Evolutionary conservation across 164 flowering plant genomes (phyloP), one percentile per base, ranked within the genome.

Genomic region (Pachysandra terminalis): DNA sequence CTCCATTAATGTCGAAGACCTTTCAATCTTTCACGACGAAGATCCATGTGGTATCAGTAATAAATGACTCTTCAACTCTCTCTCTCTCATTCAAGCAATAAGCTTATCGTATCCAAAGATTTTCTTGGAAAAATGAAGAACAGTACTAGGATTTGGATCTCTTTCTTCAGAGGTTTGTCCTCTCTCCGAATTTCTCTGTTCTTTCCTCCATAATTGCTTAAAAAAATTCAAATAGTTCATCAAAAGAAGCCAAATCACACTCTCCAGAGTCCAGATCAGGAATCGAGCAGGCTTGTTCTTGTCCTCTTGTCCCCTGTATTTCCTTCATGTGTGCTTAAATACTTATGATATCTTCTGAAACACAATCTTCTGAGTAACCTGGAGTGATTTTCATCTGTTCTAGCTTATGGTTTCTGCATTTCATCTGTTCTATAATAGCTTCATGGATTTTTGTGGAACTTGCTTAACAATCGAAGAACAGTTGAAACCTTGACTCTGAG

Each of bases 1-100:
- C 66, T 7, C 66, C 66, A 63, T 63, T 63, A 63, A 63, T 63
- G 55, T 48, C 66, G 17, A 55, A 45, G 51, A 63, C 54, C 66
- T 63, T n/a, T 23, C 32, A 48, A 23, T 49, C 55, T 48, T 26
- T 27, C 16, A 15, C 24, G 51, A 45, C 1, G 51, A 15, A 9
- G 28, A 45, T 24, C 22, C 66, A 48, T 49, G 66, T 63, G 66
- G 66, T 48, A 19, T 4, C 13, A 24, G 24, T 10, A 22, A 21
- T 25, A 25, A 25, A 12, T 32, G 21, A 10, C 37, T 45, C 41
- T 19, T 21, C 61, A 13, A 35, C 54, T 54, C 26, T 32, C 41
- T 23, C 45, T n/a, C n/a, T n/a, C n/a, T n/a, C 72, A 3, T 62
- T 25, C 54, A 23, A 69, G 53, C 72, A 61, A n/a, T n/a, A n/a